Base-by-base conservation (phyloP, 2,329 filamentous ascomycete species). In the Fusarium sacchari region DNA sequence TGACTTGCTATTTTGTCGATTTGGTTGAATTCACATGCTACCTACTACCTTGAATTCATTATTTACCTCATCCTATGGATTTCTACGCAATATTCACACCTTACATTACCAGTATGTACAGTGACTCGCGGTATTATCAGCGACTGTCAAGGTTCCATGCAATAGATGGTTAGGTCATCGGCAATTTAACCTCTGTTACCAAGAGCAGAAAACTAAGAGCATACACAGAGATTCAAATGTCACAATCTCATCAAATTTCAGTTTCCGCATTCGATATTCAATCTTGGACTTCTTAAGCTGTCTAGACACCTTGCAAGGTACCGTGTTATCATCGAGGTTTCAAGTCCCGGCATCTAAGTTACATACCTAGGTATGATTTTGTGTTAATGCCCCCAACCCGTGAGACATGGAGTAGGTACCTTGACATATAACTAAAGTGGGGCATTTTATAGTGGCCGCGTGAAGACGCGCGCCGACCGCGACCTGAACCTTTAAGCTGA, bases 381-480 rank as follows among this genome's bases (percentile, higher is more conserved):
- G 52, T 55, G 52, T n/a, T 40, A n/a, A 40, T 30, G 26, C 26
- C n/a, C 14, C 12, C 36, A 42, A 24, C 36, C 26, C 24, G 36
- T 56, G 50, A 53, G n/a, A 56, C 20, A 37, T 42, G 26, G 10
- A n/a, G 14, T 17, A 18, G n/a, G n/a, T n/a, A n/a, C n/a, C n/a
- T n/a, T n/a, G n/a, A 8, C 34, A 53, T 30, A 40, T 14, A 30
- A 15, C 26, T 50, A 57, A 40, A 62, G 57, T 74, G 71, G 71
- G 26, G 17, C 67, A 4, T 6, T 37, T 64, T 76, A 76, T 71
- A 76, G 73, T 75, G 73, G 55, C 67, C 67, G 71, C 71, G 71
- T 74, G 44, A 55, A 58, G 70, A 72, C 71, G 72, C 64, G 65
- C 58, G 34, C 44, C 37, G 57, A 72, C 53, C 72, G 72, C 72